Base-by-base conservation (phyloP, 2,329 filamentous ascomycete species). In the Coniochaeta sp. region DNA sequence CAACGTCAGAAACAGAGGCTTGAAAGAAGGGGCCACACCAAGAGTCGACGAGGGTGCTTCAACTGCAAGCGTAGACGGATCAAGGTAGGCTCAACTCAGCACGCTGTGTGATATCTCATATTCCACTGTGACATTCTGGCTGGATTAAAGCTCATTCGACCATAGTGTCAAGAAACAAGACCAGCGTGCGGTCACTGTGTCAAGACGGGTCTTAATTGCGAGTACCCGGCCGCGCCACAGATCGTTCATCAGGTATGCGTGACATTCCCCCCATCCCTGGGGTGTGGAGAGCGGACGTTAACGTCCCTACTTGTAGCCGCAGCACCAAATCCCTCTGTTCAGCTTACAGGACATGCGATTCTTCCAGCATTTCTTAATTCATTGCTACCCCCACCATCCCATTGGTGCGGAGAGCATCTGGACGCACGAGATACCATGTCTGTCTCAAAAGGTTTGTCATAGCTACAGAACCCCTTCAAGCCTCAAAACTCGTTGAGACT, bases 51-150 rank as follows among this genome's bases (percentile, higher is more conserved):
- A 17, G 86, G 86, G 9, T 89, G 86, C 71, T 88, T 81, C 70
- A 87, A 87, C 69, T 89, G 86, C 74, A 89, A 89, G 71, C 77
- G 81, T 60, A 75, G 86, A 44, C 81, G 85, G 61, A 88, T 89
- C 70, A 89, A 86, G 79, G 82, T 81, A 71, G 24, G 63, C 59
- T 52, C 26, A 6, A 7, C 19, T 47, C 43, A 2, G 43, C 43
- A 26, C 12, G 16, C 43, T 47, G 24, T 22, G 17, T 47, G 7
- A 47, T 17, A n/a, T 24, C 14, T 14, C 7, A 28, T 9, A 6
- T n/a, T 14, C 24, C 19, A 16, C 24, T 28, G 17, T 16, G 14
- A 17, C 14, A 4, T 12, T 6, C 7, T 14, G 2, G 11, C 12
- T 6, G 17, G 26, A 12, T 28, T 14, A 16, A 47, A 6, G 22